These are phyloP conservation scores for Sarocladiaceae sp. DNA, from an alignment of 2,329 filamentous ascomycete genomes.

Conservation along the genomic window DNA sequence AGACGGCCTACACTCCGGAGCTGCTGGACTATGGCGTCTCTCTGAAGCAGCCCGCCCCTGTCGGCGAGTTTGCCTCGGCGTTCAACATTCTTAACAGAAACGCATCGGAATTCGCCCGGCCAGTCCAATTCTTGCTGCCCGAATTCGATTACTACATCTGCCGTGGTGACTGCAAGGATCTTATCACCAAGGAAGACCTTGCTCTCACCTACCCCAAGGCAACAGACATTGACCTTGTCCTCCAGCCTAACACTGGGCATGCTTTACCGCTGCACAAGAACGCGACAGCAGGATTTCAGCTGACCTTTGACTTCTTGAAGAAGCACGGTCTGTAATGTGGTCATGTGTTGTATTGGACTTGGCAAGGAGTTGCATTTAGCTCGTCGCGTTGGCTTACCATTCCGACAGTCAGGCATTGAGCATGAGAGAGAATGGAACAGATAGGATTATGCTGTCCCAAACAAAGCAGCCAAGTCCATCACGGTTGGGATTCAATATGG, in stretches of 20 bases:
- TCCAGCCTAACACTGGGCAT: slow-evolving; percentile 33
- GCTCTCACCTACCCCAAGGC: slow-evolving; percentile 23
- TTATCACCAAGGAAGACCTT: slow-evolving; percentile 10
- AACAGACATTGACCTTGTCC: slow-evolving; percentile 19
- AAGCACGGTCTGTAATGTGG: background rate
- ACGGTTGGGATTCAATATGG: too few relatives aligned
- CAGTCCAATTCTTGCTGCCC: slow-evolving; percentile 27
- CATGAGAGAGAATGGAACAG: too few relatives aligned
- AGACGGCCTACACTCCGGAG: slow-evolving; percentile 20
- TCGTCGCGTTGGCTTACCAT: too few relatives aligned
- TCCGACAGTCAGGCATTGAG: too few relatives aligned
- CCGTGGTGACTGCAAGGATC: slow-evolving; percentile 29
- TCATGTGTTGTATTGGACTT: background rate
- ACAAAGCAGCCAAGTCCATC: too few relatives aligned
- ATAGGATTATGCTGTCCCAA: too few relatives aligned
- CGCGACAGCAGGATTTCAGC: slow-evolving; percentile 22
- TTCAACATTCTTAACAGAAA: slow-evolving; percentile 17
- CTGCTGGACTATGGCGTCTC: slow-evolving; percentile 23
- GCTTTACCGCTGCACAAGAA: slow-evolving; percentile 30
- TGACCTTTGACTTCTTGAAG: slow-evolving; percentile 1
- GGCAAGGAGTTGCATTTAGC: too few relatives aligned
- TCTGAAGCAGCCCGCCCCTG: slow-evolving; percentile 28
- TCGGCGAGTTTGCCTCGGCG: slow-evolving; percentile 24
- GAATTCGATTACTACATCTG: slow-evolving; percentile 30
- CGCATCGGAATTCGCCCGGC: slow-evolving; percentile 24